Conservation (phyloP, 257 asterid genomes). For the Nicotiana knightiana region DNA sequence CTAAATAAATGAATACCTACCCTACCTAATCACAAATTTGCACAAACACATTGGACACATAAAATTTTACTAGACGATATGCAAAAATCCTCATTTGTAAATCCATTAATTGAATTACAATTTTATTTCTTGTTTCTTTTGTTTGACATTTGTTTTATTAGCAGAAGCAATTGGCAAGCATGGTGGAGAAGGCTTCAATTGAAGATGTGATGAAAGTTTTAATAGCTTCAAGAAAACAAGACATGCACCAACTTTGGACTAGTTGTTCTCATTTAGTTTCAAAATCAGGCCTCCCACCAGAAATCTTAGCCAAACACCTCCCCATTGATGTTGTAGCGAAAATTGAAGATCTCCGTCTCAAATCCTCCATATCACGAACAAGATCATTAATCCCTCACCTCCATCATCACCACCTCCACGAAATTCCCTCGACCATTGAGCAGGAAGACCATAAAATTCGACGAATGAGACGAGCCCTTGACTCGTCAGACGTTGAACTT, state of each 20-base stretch:
- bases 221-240: slow-evolving; percentile 84
- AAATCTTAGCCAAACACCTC: slow-evolving; percentile 68
- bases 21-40: slow-evolving; percentile 6
- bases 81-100: background rate
- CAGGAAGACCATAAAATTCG: slow-evolving; percentile 88
- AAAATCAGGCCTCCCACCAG: slow-evolving; percentile 88
- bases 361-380: slow-evolving; percentile 49
- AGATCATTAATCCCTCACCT: slow-evolving; percentile 48
- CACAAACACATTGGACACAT: background rate
- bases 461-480: slow-evolving; percentile 89
- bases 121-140: no score
- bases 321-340: slow-evolving; percentile 79
- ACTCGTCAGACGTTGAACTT: slow-evolving; percentile 85
- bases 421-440: slow-evolving; percentile 39
- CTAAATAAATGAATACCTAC: background rate
- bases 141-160: background rate
- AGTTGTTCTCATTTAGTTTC: slow-evolving; percentile 85
- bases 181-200: slow-evolving; percentile 90
- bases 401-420: slow-evolving; percentile 42
- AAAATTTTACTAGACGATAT: background rate
- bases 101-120: no score
- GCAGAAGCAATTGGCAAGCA: slow-evolving; percentile 73
- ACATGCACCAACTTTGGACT: slow-evolving; percentile 79
- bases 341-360: slow-evolving; percentile 82
- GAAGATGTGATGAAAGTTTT: slow-evolving; percentile 90